phyloP scores from a whole-genome alignment of 495 filamentous ascomycete species.

The Polyplosphaeria fusca region DNA sequence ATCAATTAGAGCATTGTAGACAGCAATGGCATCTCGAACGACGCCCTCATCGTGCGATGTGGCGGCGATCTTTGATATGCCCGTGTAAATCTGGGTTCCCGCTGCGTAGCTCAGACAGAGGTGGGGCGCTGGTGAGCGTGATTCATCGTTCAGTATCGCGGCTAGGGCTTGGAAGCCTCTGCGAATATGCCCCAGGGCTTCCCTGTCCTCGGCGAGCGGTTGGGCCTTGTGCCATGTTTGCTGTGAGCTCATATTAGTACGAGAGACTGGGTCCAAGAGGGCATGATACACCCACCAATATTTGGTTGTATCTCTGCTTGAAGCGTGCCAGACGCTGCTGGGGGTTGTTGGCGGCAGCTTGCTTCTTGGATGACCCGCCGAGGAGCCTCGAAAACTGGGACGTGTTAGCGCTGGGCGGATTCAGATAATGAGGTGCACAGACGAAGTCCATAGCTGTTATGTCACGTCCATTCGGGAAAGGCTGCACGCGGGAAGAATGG shows the following conservation, averaged over 20 bases:
- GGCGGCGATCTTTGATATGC: conserved; percentile 79
- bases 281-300: conserved; percentile 58
- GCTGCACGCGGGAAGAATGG: not conserved
- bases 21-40: conserved; percentile 72
- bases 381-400: conserved; percentile 25
- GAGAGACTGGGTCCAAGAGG: not conserved
- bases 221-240: conserved; percentile 73
- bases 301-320: conserved; percentile 79
- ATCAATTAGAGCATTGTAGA: conserved; percentile 88
- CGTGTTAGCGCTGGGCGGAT: not conserved
- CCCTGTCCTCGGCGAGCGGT: conserved; percentile 51
- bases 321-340: conserved; percentile 85
- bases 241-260: conserved; percentile 43
- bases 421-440: not conserved
- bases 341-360: conserved; percentile 67
- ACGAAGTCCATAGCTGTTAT: conserved; percentile 18
- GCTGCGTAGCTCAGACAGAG: conserved; percentile 82
- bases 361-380: conserved; percentile 47
- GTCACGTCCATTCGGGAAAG: not conserved
- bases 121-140: conserved; percentile 79
- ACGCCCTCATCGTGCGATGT: conserved; percentile 74
- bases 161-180: conserved; percentile 65
- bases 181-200: conserved; percentile 50
- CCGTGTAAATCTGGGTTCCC: conserved; percentile 79
- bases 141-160: conserved; percentile 80